A percentile compares a stretch with the other conserved stretches of the same genome.
phyloP scores from a whole-genome alignment of 2,329 filamentous ascomycete species.

The Clarireedia homoeocarpa region DNA sequence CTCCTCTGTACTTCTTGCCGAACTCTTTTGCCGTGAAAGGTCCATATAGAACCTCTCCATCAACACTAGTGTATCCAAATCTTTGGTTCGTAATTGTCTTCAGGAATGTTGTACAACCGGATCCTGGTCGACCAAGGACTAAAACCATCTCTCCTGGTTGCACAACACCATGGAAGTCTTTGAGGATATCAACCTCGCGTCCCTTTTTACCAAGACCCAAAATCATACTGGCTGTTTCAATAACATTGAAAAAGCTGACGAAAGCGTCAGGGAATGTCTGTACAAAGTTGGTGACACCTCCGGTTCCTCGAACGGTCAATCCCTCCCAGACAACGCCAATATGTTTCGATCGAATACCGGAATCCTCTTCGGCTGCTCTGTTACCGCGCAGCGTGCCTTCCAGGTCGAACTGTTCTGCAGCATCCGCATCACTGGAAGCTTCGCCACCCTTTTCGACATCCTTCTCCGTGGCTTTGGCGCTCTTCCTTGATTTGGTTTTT shows the following conservation, averaged over 20 bases:
- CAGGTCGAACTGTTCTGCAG: slow-evolving; percentile 59
- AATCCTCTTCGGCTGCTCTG: slow-evolving; percentile 61
- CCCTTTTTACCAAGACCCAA: slow-evolving; percentile 61
- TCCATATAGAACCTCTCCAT: slow-evolving; percentile 64
- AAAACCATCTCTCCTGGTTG: slow-evolving; percentile 66
- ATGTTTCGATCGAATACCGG: slow-evolving; percentile 73
- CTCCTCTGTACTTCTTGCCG: slow-evolving; percentile 57
- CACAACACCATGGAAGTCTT: slow-evolving; percentile 61
- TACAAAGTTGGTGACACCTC: slow-evolving; percentile 63
- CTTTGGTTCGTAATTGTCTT: slow-evolving; percentile 68
- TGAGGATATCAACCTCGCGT: slow-evolving; percentile 63
- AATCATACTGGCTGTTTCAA: slow-evolving; percentile 54
- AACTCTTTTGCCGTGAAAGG: slow-evolving; percentile 62
- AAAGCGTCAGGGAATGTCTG: slow-evolving; percentile 67
- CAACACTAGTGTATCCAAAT: slow-evolving; percentile 54
- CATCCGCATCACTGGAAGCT: slow-evolving; percentile 26
- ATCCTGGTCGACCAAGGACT: slow-evolving; percentile 65
- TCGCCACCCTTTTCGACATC: slow-evolving; percentile 51
- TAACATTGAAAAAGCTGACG: slow-evolving; percentile 67
- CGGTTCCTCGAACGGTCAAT: slow-evolving; percentile 67
- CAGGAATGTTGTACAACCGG: slow-evolving; percentile 69
- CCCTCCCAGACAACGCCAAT: slow-evolving; percentile 75
- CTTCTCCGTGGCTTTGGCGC: slow-evolving; percentile 18
- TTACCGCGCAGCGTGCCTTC: slow-evolving; percentile 66
- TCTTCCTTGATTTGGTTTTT: slow-evolving; percentile 35